Conservation (phyloP, 331 rosid genomes). For the Malus hybrid region DNA sequence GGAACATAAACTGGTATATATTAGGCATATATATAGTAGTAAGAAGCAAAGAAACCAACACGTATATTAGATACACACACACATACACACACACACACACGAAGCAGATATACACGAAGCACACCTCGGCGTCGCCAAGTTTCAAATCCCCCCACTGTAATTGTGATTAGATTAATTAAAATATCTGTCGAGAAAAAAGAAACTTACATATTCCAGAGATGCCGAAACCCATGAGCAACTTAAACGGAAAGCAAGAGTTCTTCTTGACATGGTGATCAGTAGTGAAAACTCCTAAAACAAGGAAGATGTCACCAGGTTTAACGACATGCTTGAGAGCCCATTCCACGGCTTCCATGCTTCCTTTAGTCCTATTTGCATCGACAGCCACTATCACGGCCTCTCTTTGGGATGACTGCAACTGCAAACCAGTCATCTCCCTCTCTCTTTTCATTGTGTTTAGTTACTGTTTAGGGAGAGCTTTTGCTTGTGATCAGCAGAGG, state of each 20-base stretch:
- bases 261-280: neutral
- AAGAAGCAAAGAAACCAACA: neutral
- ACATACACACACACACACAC: no score
- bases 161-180: no score
- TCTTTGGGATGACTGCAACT: neutral
- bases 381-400: slow-evolving; percentile 13
- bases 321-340: slow-evolving; percentile 17
- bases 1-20: neutral
- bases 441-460: neutral
- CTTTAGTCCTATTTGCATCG: slow-evolving; percentile 9
- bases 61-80: no score
- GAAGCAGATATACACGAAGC: no score
- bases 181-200: no score
- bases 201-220: neutral
- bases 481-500: neutral
- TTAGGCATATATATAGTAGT: neutral
- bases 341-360: slow-evolving; percentile 4
- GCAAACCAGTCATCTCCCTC: neutral
- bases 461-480: neutral
- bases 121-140: no score
- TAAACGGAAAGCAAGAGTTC: slow-evolving; percentile 21
- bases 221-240: neutral
- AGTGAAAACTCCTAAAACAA: slow-evolving; percentile 18
- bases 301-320: slow-evolving; percentile 11
- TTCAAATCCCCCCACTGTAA: no score